Conservation (phyloP, 805 yeast genomes). For the Torulaspora indica region DNA sequence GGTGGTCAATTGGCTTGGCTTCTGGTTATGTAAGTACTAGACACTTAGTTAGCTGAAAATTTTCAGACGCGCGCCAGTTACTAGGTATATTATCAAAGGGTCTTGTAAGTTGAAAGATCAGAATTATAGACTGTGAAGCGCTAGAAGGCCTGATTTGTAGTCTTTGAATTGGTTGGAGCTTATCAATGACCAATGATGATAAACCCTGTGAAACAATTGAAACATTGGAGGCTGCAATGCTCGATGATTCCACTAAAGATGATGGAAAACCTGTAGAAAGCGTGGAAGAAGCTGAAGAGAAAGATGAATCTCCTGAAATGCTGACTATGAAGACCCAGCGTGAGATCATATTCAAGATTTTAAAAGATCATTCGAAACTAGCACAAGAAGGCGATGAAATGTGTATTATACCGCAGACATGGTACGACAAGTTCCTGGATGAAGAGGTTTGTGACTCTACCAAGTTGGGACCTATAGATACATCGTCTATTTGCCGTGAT, state of each 20-base stretch:
- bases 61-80: conserved; percentile 2
- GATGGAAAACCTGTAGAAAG: not conserved
- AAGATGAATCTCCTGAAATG: not conserved
- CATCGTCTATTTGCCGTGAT: conserved; percentile 41
- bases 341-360: conserved; percentile 14
- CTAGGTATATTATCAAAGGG: not conserved
- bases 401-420: conserved; percentile 46
- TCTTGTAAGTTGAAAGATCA: not conserved
- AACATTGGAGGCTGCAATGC: not conserved
- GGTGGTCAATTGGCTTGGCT: no score
- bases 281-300: not conserved
- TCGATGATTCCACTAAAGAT: not conserved
- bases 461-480: conserved; percentile 47
- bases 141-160: not conserved
- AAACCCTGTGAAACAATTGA: not conserved
- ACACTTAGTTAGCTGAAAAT: conserved; percentile 1
- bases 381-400: conserved; percentile 46
- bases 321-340: conserved; percentile 22
- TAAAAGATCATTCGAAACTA: conserved; percentile 11
- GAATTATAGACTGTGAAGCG: not conserved
- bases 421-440: conserved; percentile 41
- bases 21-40: not conserved
- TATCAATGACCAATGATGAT: not conserved
- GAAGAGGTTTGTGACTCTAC: conserved; percentile 24
- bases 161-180: not conserved